Evolutionary conservation across 352 stramenopile genomes (phyloP), one percentile per base, ranked within the genome.

Genomic region (Globisporangium paddicum): DNA sequence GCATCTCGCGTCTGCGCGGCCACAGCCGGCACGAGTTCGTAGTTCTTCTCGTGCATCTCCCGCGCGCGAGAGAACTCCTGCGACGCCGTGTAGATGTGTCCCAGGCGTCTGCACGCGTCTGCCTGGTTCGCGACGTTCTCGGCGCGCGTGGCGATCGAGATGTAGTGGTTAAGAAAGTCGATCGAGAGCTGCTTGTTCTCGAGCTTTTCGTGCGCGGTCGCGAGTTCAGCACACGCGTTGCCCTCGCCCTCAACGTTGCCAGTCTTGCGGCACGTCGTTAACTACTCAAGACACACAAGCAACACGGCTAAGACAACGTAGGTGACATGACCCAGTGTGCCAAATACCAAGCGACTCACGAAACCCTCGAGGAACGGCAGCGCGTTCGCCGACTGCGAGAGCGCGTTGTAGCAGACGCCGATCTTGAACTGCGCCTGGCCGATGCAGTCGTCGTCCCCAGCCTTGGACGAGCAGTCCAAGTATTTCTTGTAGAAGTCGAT

Each of bases 41-140:
- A 93, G 67, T 93, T 96, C 38, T 93, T 90, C 58, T 95, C 86
- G 63, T 93, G 93, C 73, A 93, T 96, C 58, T 95, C 81, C 1
- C 95, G 69, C 2, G 90, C 91, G 10, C 75, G 77, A 9, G 73
- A 65, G 57, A 93, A 93, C 50, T 97, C 86, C 37, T 87, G 79
- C 6, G 81, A 82, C 47, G 77, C 68, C 14, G 82, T 91, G 63
- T 93, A 93, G 51, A 96, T 92, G 34, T 91, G 75, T 0, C 90
- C 90, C 11, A 98, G 84, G 32, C 82, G 82, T 16, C 83, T 73
- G 41, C 87, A 97, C 1, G 89, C 89, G 32, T 95, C 84, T 0
- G 86, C 89, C 54, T 98, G 88, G 49, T 88, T 95, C n/a, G 64
- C 66, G 0, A 94, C 44, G 58, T 97, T 96, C 60, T 95, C 82